phyloP scores from a whole-genome alignment of 163 green algal species.

The Scenedesmus sp. region DNA sequence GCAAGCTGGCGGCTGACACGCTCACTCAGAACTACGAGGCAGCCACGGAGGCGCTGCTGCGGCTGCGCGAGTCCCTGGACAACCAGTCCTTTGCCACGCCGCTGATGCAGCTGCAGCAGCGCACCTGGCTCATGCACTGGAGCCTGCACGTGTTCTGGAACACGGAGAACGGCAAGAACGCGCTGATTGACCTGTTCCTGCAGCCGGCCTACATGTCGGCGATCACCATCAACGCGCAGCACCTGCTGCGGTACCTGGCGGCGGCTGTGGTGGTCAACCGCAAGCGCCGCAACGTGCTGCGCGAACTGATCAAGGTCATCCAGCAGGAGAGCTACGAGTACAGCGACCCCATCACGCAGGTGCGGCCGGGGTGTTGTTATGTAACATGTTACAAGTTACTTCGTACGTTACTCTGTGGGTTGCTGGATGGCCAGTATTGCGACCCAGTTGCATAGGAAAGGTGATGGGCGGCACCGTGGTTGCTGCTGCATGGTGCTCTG shows the following conservation, averaged over 20 bases:
- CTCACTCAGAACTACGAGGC: slow-evolving; percentile 91
- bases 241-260: slow-evolving; percentile 96
- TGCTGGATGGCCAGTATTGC: no score
- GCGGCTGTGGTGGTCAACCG: slow-evolving; percentile 93
- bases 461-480: no score
- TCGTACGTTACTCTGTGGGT: neutral
- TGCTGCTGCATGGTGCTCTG: neutral
- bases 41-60: slow-evolving; percentile 93
- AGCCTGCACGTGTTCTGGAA: slow-evolving; percentile 99
- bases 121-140: slow-evolving; percentile 99
- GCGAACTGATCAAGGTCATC: slow-evolving; percentile 84
- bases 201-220: slow-evolving; percentile 94
- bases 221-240: slow-evolving; percentile 93
- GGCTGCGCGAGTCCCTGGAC: slow-evolving; percentile 96
- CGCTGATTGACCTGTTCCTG: slow-evolving; percentile 98
- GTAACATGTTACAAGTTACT: neutral
- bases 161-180: slow-evolving; percentile 94
- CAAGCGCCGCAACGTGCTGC: slow-evolving; percentile 86
- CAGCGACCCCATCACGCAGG: slow-evolving; percentile 92
- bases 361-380: neutral
- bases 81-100: slow-evolving; percentile 82
- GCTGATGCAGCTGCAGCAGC: slow-evolving; percentile 93
- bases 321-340: slow-evolving; percentile 94
- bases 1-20: slow-evolving; percentile 96
- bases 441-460: no score